A percentile compares a stretch with the other conserved stretches of the same genome.
Conservation (phyloP, 768 basidiomycete species). For the Suillus alpinus region DNA sequence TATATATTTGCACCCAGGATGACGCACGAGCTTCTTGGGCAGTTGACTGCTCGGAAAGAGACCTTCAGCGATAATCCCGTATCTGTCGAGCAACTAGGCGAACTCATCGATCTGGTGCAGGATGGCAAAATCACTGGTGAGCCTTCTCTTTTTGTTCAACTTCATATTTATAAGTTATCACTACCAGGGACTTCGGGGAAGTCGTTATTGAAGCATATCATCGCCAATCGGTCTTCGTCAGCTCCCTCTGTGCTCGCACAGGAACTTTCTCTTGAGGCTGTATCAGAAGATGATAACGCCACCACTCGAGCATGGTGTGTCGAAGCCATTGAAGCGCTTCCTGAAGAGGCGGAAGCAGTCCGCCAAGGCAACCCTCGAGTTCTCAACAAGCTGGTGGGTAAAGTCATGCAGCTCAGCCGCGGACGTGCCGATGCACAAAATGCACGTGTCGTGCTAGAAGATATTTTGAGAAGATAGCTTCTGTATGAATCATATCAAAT, state of each 20-base stretch:
- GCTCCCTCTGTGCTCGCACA: conserved; percentile 43
- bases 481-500: neutral
- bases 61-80: conserved; percentile 61
- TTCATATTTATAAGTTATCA: neutral
- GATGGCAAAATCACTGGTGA: conserved; percentile 66
- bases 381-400: conserved; percentile 76
- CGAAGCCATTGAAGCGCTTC: conserved; percentile 62
- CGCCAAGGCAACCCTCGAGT: conserved; percentile 65
- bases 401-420: conserved; percentile 78
- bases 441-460: conserved; percentile 49
- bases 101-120: conserved; percentile 75
- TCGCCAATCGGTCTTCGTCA: conserved; percentile 41
- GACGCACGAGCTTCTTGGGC: conserved; percentile 82
- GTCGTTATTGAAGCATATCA: conserved; percentile 67
- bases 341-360: conserved; percentile 63
- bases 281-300: conserved; percentile 28
- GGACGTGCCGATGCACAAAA: conserved; percentile 76
- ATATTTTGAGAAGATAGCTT: conserved; percentile 32
- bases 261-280: conserved; percentile 46
- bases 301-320: conserved; percentile 56
- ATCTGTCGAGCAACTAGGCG: conserved; percentile 62
- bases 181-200: conserved; percentile 76
- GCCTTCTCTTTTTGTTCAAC: neutral
- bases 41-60: conserved; percentile 57
- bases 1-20: conserved; percentile 55